Conservation (phyloP, 768 basidiomycete genomes). For the Trametes maxima region DNA sequence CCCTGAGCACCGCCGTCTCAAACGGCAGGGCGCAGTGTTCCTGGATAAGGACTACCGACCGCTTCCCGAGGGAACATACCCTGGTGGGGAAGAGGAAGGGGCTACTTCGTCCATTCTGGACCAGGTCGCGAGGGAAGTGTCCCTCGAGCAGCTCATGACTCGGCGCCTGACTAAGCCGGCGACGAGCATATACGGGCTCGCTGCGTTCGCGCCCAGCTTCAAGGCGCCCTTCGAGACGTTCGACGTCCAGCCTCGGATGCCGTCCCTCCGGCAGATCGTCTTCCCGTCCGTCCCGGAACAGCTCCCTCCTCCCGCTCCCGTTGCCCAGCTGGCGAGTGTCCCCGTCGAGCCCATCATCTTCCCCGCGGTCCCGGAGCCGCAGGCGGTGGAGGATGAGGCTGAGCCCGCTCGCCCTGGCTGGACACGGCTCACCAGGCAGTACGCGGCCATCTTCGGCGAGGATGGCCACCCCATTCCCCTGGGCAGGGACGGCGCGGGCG, state of each 20-base stretch:
- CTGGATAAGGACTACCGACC: not conserved
- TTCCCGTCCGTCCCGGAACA: not conserved
- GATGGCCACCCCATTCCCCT: not conserved
- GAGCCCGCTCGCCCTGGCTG: not conserved
- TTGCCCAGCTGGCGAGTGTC: not conserved
- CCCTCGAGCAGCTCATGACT: not conserved
- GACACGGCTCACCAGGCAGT: slow-evolving; percentile 10
- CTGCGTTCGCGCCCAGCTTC: not conserved
- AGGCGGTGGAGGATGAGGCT: not conserved
- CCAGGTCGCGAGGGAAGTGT: not conserved
- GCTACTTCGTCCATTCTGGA: not conserved
- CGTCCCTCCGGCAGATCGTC: not conserved
- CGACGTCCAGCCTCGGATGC: not conserved
- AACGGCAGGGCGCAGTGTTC: slow-evolving; percentile 1
- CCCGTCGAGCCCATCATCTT: not conserved
- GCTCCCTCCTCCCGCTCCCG: not conserved
- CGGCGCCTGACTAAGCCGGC: not conserved
- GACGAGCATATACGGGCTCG: not conserved
- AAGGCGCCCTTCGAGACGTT: not conserved
- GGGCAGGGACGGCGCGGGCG: not conserved
- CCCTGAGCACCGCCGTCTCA: not conserved
- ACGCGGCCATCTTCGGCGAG: slow-evolving; percentile 11
- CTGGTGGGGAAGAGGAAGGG: not conserved
- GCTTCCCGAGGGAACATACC: not conserved
- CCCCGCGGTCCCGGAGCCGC: not conserved